These are phyloP conservation scores for Rhynchosporium secalis DNA, from an alignment of 2,329 filamentous ascomycete genomes.

Conservation along the genomic window DNA sequence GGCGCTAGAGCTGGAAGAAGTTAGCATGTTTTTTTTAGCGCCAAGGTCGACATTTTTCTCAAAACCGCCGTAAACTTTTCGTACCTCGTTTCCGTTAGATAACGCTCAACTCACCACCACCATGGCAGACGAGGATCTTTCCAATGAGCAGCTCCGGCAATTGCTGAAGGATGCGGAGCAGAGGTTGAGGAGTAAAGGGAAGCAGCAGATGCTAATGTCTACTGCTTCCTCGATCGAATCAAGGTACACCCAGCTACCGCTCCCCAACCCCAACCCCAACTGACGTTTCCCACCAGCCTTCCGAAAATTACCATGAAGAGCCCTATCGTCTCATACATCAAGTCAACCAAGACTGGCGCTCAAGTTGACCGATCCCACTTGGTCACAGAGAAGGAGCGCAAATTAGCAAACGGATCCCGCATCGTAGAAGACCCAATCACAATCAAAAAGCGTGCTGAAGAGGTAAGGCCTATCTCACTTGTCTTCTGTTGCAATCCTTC, in stretches of 20 bases:
- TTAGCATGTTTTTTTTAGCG: not conserved
- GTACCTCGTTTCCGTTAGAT: not conserved
- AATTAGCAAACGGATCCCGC: conserved; percentile 49
- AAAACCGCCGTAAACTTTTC: conserved; percentile 16
- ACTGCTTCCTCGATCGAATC: conserved; percentile 23
- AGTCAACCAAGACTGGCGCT: conserved; percentile 52
- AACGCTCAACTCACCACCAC: conserved; percentile 4
- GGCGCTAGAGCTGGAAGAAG: conserved; percentile 5
- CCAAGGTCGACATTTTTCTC: conserved; percentile 10
- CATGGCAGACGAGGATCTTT: conserved; percentile 49
- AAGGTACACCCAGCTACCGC: conserved; percentile 22
- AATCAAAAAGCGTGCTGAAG: conserved; percentile 47
- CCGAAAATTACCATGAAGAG: conserved; percentile 26
- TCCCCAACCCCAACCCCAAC: conserved; percentile 10
- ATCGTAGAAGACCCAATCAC: conserved; percentile 55
- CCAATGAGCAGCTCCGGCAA: conserved; percentile 62
- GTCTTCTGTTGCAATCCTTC: conserved; percentile 33
- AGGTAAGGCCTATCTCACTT: conserved; percentile 47
- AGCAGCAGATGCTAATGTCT: conserved; percentile 18
- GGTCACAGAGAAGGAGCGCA: conserved; percentile 48
- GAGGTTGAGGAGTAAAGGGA: conserved; percentile 48
- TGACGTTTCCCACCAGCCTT: conserved; percentile 29
- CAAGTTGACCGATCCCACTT: conserved; percentile 53
- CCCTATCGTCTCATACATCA: conserved; percentile 53
- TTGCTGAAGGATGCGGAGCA: conserved; percentile 64